These are phyloP conservation scores for Lachnellula arida DNA, from an alignment of 2,329 filamentous ascomycete genomes.

Conservation along the genomic window DNA sequence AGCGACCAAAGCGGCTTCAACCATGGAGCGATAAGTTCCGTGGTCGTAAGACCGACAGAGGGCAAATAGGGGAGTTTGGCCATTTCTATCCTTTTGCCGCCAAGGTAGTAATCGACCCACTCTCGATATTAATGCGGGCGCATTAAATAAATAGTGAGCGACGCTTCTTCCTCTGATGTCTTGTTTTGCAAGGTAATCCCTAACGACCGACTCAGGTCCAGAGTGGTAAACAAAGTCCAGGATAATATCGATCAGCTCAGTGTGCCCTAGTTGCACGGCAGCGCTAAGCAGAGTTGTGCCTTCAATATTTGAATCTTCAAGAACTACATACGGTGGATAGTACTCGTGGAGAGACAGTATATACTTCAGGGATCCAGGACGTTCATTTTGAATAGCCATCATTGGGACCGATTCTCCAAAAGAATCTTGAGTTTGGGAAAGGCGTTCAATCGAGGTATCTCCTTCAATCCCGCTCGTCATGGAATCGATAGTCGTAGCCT, in stretches of 20 bases:
- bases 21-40: conserved; percentile 79
- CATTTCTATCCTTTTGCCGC: conserved; percentile 90
- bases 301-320: conserved; percentile 84
- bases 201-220: conserved; percentile 51
- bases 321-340: conserved; percentile 64
- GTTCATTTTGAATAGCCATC: conserved; percentile 76
- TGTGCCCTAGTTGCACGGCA: conserved; percentile 79
- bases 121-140: conserved; percentile 70
- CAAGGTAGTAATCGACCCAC: conserved; percentile 80
- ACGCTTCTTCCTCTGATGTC: conserved; percentile 84
- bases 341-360: conserved; percentile 72
- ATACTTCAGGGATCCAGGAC: conserved; percentile 70
- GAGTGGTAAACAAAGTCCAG: conserved; percentile 63
- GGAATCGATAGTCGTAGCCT: conserved; percentile 73
- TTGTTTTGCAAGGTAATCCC: conserved; percentile 66
- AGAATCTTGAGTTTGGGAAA: conserved; percentile 65
- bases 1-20: conserved; percentile 71
- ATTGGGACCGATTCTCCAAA: conserved; percentile 80
- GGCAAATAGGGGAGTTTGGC: conserved; percentile 95
- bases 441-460: conserved; percentile 76
- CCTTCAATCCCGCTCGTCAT: conserved; percentile 70
- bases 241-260: conserved; percentile 68
- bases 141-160: conserved; percentile 95
- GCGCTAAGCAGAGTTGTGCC: conserved; percentile 86
- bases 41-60: conserved; percentile 95